A percentile compares a stretch with the other conserved stretches of the same genome.
These are phyloP conservation scores for Diaporthe citriasiana DNA, from an alignment of 2,329 filamentous ascomycete species.

Conservation along the genomic window DNA sequence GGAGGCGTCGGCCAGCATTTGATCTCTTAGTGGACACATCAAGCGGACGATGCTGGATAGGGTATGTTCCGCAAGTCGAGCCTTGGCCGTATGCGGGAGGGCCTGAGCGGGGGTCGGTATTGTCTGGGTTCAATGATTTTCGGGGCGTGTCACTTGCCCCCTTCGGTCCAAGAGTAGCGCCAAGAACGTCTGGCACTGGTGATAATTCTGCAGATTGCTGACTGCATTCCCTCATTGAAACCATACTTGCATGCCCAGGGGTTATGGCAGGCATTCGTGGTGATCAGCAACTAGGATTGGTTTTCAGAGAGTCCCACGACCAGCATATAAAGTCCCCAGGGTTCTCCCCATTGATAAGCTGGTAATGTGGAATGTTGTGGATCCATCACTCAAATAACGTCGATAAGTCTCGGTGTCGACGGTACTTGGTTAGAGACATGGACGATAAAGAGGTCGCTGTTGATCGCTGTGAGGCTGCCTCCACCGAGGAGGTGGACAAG, in stretches of 20 bases:
- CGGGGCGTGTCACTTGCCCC: background rate
- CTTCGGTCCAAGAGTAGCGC: background rate
- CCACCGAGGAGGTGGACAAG: background rate
- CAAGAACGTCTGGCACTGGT: background rate
- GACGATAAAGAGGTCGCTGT: conserved; percentile 3
- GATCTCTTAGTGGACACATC: background rate
- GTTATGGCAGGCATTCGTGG: background rate
- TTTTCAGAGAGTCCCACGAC: background rate
- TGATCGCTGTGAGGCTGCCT: background rate
- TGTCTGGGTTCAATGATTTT: background rate
- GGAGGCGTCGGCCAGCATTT: background rate
- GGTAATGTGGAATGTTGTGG: background rate
- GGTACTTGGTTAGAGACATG: background rate
- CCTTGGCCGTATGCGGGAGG: conserved; percentile 6
- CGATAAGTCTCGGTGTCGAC: background rate
- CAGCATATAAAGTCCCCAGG: background rate
- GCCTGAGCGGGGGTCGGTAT: background rate
- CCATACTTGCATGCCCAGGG: background rate
- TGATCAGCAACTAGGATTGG: background rate
- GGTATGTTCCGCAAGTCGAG: background rate
- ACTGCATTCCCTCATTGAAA: conserved; percentile 14
- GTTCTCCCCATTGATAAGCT: background rate
- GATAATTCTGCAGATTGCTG: conserved; percentile 7
- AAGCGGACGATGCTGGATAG: background rate
- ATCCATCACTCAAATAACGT: background rate